Base-by-base conservation (phyloP, 2,329 filamentous ascomycete species). In the Exophiala dermatitidis region DNA sequence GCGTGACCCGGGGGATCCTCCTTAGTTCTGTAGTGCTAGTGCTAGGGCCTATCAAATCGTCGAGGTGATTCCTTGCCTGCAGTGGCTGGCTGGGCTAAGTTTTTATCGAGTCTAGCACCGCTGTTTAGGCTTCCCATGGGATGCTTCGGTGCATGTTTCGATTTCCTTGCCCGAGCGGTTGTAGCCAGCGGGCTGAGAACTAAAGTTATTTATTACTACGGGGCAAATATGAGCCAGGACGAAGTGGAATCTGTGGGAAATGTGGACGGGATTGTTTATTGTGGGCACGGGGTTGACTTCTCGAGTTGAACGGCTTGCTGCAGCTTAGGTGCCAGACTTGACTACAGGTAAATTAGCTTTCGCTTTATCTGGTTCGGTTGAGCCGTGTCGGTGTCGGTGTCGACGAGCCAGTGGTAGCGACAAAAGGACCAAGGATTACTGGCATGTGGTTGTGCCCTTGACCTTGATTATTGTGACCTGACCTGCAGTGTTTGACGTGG, bases 101-200 rank as follows among this genome's bases (percentile, higher is more conserved):
- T 19, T 19, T 19, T 19, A 19, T 19, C 19, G 19, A 19, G 19
- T 19, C 19, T 19, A 19, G 19, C 19, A 19, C 19, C 19, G 19
- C 19, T 19, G 19, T 52, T 47, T 50, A 52, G 47, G 43, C 43
- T 52, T 52, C 42, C 42, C 50, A 34, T 42, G 31, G 34, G 44
- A 28, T 46, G 50, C 45, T 57, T 57, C 51, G 48, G 42, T 57
- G 55, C 52, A 54, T 54, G 45, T 52, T 31, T 42, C 28, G 36
- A 10, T 52, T 19, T 19, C 1, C 19, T 19, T 19, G 19, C 19
- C 19, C 19, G 2, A 19, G 19, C 19, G 19, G 19, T 19, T 19
- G 19, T 19, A 19, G 19, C 19, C 19, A 19, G 19, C 19, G 19
- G 19, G 19, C 19, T 19, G 19, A 19, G 19, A 19, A 19, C 19